Base-by-base conservation (phyloP, 345 rosid genomes). In the Microcos paniculata region DNA sequence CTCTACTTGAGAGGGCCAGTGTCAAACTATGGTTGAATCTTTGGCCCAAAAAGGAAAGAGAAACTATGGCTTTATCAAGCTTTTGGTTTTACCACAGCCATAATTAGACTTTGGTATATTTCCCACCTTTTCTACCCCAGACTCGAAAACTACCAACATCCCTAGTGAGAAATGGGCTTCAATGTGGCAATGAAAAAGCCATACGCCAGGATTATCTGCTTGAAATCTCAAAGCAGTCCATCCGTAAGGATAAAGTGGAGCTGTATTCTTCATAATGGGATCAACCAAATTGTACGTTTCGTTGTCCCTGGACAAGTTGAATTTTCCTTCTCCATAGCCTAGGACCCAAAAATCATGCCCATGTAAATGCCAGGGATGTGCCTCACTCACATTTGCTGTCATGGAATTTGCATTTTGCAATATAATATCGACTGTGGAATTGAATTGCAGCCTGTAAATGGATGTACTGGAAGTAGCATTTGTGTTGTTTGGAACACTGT, bases 281-380 rank as follows among this genome's bases (percentile, higher is more conserved):
- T 90, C 42, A 1, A 76, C 87, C 85, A 89, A 66, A 72, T 91
- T 91, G 78, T 81, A 91, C 15, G 74, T 77, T 61, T 66, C 79
- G 0, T 81, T 78, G 58, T 91, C 94, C 10, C 76, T 80, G 3
- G 28, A 12, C 51, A 76, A 51, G 55, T 91, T 78, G 40, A 90
- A 93, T 65, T 91, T 87, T 0, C 98, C 94, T 12, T 62, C 70
- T 13, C 96, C 96, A 6, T 88, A 85, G 0, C 96, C 90, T 0
- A 93, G 61, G 4, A 90, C 94, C 98, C 93, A 93, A 55, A 91
- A 93, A 79, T 93, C 96, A 69, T 91, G 96, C 51, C 96, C 96
- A 35, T 91, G 97, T 1, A 93, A 82, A 84, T 90, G 98, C 98
- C 95, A 84, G 0, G 94, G 88, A 74, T 93, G 97, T 1, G 97